phyloP scores from a whole-genome alignment of 2,329 filamentous ascomycete species.

The Calycina herbarum region DNA sequence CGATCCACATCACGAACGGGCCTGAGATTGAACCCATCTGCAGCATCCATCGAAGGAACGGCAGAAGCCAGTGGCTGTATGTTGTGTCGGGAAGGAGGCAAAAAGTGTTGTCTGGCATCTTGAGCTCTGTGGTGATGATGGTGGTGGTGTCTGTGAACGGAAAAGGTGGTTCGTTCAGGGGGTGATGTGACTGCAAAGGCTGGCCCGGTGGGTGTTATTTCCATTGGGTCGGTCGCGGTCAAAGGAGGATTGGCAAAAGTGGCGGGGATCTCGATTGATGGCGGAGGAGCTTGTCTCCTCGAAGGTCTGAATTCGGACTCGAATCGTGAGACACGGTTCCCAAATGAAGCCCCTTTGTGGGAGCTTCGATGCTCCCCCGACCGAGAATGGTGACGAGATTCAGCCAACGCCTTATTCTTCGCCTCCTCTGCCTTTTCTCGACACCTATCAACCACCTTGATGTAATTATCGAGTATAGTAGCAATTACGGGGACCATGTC shows the following conservation, averaged over 20 bases:
- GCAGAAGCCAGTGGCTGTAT: slow-evolving; percentile 69
- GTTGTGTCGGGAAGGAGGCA: slow-evolving; percentile 51
- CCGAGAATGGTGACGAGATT: slow-evolving; percentile 38
- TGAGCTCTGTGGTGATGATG: slow-evolving; percentile 53
- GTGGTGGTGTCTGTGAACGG: slow-evolving; percentile 53
- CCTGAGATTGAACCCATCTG: slow-evolving; percentile 71
- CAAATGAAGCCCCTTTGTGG: slow-evolving; percentile 45
- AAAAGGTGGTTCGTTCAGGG: slow-evolving; percentile 67
- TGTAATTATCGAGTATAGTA: slow-evolving; percentile 97
- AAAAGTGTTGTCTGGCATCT: slow-evolving; percentile 51
- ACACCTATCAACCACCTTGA: slow-evolving; percentile 91
- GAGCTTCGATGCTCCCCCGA: slow-evolving; percentile 33
- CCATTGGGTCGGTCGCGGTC: slow-evolving; percentile 51
- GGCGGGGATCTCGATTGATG: slow-evolving; percentile 76
- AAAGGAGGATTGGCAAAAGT: slow-evolving; percentile 50
- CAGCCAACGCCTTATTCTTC: slow-evolving; percentile 59
- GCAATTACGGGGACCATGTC: slow-evolving; percentile 99
- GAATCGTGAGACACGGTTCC: slow-evolving; percentile 52
- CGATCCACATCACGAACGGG: slow-evolving; percentile 81
- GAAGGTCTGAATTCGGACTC: slow-evolving; percentile 62
- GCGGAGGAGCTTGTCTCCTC: slow-evolving; percentile 79
- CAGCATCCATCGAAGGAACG: slow-evolving; percentile 64
- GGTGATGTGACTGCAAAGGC: slow-evolving; percentile 69
- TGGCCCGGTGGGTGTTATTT: slow-evolving; percentile 60
- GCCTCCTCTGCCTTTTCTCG: slow-evolving; percentile 82